Evolutionary conservation across 2,329 filamentous ascomycete genomes (phyloP).

Genomic region (Lecanicillium sp.): DNA sequence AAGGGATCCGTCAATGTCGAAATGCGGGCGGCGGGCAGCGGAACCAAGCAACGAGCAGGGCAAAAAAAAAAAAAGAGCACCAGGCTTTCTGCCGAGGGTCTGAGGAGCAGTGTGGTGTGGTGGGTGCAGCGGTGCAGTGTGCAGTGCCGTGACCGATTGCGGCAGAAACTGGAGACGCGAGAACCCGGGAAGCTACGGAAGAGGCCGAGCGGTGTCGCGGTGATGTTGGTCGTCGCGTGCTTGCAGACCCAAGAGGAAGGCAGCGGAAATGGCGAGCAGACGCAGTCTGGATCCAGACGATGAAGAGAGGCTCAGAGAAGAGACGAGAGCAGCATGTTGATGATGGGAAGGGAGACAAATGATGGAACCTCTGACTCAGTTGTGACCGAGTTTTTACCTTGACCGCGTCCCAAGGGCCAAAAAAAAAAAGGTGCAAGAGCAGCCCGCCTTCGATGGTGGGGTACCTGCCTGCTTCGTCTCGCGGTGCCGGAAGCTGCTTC

Average conservation of each 20-base stretch:
- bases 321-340: constrained; percentile 7
- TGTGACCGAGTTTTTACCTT: neutral
- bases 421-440: neutral
- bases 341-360: neutral
- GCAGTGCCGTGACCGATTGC: no score
- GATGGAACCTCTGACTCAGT: neutral
- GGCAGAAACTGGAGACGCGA: no score
- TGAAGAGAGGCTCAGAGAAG: neutral
- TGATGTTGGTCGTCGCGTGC: no score
- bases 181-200: no score
- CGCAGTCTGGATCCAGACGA: neutral
- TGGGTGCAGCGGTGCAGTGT: constrained; percentile 2
- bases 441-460: neutral
- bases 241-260: constrained; percentile 2
- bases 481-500: no score
- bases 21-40: constrained; percentile 1
- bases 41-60: neutral
- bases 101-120: no score
- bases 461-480: neutral
- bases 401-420: neutral
- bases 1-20: neutral
- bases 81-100: no score
- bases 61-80: no score
- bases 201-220: no score
- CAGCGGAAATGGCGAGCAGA: neutral